Percentiles rank a stretch among this genome's conserved stretches.
Evolutionary conservation across 441 rosid genomes (phyloP).

Genomic region (Euphorbia schlechtendalii): DNA sequence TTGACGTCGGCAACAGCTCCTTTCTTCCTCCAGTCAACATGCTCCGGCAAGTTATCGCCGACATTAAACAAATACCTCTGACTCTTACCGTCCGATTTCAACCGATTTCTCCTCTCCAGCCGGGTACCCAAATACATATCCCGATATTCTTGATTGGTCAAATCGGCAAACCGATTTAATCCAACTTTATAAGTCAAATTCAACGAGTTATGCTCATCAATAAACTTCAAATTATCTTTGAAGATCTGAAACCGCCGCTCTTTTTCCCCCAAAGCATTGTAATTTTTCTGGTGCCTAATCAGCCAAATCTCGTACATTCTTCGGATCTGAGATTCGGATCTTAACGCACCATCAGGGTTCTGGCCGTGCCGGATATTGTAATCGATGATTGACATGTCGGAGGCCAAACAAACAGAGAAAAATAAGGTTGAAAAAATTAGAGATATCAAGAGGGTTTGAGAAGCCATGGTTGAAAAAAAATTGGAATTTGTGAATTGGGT

Average conservation of each 20-base stretch:
- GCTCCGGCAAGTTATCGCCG: constrained; percentile 58
- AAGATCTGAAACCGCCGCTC: constrained; percentile 71
- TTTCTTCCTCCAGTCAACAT: constrained; percentile 76
- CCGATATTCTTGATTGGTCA: constrained; percentile 82
- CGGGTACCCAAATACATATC: constrained; percentile 44
- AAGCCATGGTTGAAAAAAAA: no score
- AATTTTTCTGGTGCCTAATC: constrained; percentile 52
- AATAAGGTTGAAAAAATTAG: no score
- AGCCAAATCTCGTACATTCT: constrained; percentile 66
- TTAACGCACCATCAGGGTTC: no score
- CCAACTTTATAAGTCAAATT: constrained; percentile 54
- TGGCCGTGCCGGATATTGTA: no score
- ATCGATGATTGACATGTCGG: no score
- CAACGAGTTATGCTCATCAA: constrained; percentile 61
- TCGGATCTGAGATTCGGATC: constrained; percentile 53
- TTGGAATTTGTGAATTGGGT: no score
- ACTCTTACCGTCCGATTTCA: constrained; percentile 25
- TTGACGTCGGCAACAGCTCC: constrained; percentile 75
- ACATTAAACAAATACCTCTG: constrained; percentile 41
- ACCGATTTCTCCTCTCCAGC: constrained; percentile 21
- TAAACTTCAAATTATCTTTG: constrained; percentile 64
- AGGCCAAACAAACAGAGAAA: no score
- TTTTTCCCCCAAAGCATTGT: constrained; percentile 62
- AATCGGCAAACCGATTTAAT: constrained; percentile 75
- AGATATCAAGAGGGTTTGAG: no score